phyloP scores from a whole-genome alignment of 495 filamentous ascomycete genomes.

The Lasiosphaeria hispida region DNA sequence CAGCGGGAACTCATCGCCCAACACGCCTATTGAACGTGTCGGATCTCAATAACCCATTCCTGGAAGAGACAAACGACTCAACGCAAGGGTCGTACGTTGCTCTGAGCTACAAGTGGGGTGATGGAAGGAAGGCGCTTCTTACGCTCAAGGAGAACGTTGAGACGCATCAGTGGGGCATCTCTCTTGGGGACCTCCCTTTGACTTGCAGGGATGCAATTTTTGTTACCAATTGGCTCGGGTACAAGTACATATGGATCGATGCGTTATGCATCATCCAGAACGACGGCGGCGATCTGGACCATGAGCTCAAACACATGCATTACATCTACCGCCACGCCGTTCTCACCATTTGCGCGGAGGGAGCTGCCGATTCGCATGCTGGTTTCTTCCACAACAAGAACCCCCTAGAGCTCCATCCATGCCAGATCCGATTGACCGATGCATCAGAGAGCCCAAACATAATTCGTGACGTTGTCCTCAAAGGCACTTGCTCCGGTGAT shows the following conservation, averaged over 20 bases:
- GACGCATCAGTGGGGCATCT: background rate
- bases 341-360: constrained; percentile 16
- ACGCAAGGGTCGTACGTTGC: constrained; percentile 10
- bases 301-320: constrained; percentile 18
- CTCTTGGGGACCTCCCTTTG: constrained; percentile 10
- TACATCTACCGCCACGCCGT: constrained; percentile 22
- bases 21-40: constrained; percentile 17
- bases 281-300: constrained; percentile 6
- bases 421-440: background rate
- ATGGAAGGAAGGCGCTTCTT: background rate
- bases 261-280: constrained; percentile 32
- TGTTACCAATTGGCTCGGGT: constrained; percentile 21
- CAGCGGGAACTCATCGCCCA: background rate
- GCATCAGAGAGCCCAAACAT: background rate
- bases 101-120: constrained; percentile 25
- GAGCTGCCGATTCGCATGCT: constrained; percentile 9
- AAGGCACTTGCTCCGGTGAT: background rate
- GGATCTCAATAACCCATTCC: constrained; percentile 5
- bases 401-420: constrained; percentile 2
- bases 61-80: background rate
- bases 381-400: constrained; percentile 13
- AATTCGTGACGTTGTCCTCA: background rate
- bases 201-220: constrained; percentile 27
- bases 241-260: constrained; percentile 39
- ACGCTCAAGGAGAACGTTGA: constrained; percentile 11